Conservation (phyloP, 257 asterid species). For the Nicotiana tabacum region DNA sequence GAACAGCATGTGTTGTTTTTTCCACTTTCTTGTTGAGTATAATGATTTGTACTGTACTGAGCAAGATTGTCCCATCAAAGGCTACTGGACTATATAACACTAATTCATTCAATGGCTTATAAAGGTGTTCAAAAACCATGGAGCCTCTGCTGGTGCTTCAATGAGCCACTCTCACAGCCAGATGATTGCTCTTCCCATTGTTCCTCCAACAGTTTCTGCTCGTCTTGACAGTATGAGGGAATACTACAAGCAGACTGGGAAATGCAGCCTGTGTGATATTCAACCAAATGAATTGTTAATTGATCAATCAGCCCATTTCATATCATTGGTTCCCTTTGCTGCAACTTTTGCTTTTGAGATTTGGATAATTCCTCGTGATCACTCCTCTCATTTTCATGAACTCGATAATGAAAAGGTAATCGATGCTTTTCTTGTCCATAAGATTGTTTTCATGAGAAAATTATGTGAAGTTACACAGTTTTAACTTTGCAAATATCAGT, state of each 20-base stretch:
- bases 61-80: neutral
- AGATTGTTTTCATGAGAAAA: neutral
- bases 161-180: slow-evolving; percentile 98
- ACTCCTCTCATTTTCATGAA: slow-evolving; percentile 75
- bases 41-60: neutral
- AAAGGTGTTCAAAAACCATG: slow-evolving; percentile 91
- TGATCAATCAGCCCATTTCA: slow-evolving; percentile 57
- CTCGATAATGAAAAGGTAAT: slow-evolving; percentile 62
- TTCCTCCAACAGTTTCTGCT: slow-evolving; percentile 66
- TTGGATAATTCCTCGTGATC: slow-evolving; percentile 84
- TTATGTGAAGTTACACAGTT: neutral
- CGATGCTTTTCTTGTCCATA: neutral
- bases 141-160: slow-evolving; percentile 98
- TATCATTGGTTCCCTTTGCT: slow-evolving; percentile 75
- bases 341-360: slow-evolving; percentile 82
- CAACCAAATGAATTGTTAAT: slow-evolving; percentile 38
- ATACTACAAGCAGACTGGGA: slow-evolving; percentile 58
- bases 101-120: neutral
- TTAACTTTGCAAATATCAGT: neutral
- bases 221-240: slow-evolving; percentile 69
- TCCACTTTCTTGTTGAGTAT: neutral
- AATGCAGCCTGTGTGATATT: slow-evolving; percentile 66
- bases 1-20: neutral
- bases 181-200: slow-evolving; percentile 77
- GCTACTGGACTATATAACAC: neutral